Percentiles rank a stretch among this genome's conserved stretches.
These are phyloP conservation scores for Cladosporium sp. DNA, from an alignment of 2,329 filamentous ascomycete species.

Conservation along the genomic window DNA sequence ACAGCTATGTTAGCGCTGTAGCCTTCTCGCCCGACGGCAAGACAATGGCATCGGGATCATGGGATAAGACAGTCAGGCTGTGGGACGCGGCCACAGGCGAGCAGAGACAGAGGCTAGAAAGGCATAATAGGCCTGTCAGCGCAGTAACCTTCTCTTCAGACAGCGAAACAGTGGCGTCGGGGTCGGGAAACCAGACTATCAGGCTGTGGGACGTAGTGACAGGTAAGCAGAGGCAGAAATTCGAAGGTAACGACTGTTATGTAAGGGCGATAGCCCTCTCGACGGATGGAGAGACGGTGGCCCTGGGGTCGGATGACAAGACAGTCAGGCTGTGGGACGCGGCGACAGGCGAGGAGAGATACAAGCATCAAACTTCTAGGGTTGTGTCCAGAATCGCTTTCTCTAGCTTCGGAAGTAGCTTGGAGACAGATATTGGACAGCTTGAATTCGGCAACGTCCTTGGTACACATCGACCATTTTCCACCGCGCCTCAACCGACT, in stretches of 20 bases:
- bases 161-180: too few relatives aligned
- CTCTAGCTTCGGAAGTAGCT: slow-evolving; percentile 8
- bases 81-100: background rate
- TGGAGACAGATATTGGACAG: background rate
- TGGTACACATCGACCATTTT: background rate
- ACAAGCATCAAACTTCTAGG: background rate
- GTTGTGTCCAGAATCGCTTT: background rate
- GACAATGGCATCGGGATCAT: background rate
- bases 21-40: background rate
- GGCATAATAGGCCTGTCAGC: too few relatives aligned
- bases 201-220: too few relatives aligned
- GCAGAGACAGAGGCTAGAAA: background rate
- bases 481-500: background rate
- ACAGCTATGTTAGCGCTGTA: background rate
- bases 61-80: background rate
- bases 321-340: slow-evolving; percentile 12
- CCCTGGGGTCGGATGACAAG: slow-evolving; percentile 16
- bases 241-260: slow-evolving; percentile 11
- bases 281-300: slow-evolving; percentile 18
- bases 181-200: too few relatives aligned
- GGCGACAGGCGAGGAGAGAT: slow-evolving; percentile 6
- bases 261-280: slow-evolving; percentile 20
- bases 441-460: background rate
- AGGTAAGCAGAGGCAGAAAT: background rate
- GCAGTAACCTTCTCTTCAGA: too few relatives aligned